A percentile compares a stretch with the other conserved stretches of the same genome.
These are phyloP conservation scores for Mycena alexandri DNA, from an alignment of 768 basidiomycete genomes.

Conservation along the genomic window DNA sequence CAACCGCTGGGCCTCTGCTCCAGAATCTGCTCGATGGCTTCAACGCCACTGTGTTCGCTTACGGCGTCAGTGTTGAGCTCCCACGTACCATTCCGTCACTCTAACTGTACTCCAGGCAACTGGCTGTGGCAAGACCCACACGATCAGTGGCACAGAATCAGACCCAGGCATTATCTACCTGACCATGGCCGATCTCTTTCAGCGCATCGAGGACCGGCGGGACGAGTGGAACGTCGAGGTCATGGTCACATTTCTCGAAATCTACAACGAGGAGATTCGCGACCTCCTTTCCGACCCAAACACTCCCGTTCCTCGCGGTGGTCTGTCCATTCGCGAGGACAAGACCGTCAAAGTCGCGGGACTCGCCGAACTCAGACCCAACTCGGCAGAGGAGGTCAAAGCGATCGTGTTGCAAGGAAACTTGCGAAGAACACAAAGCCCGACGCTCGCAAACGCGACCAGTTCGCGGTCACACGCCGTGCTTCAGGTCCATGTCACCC, in stretches of 20 bases:
- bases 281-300: conserved; percentile 89
- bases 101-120: conserved; percentile 76
- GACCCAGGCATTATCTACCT: conserved; percentile 97
- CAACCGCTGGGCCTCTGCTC: conserved; percentile 88
- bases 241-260: conserved; percentile 95
- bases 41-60: conserved; percentile 98
- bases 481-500: conserved; percentile 93
- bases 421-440: conserved; percentile 88
- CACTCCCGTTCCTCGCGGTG: conserved; percentile 76
- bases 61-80: conserved; percentile 77
- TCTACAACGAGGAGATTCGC: conserved; percentile 98
- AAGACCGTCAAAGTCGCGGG: conserved; percentile 92
- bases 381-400: conserved; percentile 92
- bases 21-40: conserved; percentile 91
- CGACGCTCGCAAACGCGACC: conserved; percentile 96
- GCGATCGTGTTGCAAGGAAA: conserved; percentile 93
- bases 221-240: conserved; percentile 91
- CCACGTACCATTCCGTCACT: conserved; percentile 25
- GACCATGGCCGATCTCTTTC: conserved; percentile 97
- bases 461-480: conserved; percentile 98
- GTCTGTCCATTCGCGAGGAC: conserved; percentile 94
- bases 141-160: conserved; percentile 90
- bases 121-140: conserved; percentile 99
- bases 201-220: conserved; percentile 87
- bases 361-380: conserved; percentile 85